Base-by-base conservation (phyloP, 2,329 filamentous ascomycete species). In the Zasmidium citrigriseum region DNA sequence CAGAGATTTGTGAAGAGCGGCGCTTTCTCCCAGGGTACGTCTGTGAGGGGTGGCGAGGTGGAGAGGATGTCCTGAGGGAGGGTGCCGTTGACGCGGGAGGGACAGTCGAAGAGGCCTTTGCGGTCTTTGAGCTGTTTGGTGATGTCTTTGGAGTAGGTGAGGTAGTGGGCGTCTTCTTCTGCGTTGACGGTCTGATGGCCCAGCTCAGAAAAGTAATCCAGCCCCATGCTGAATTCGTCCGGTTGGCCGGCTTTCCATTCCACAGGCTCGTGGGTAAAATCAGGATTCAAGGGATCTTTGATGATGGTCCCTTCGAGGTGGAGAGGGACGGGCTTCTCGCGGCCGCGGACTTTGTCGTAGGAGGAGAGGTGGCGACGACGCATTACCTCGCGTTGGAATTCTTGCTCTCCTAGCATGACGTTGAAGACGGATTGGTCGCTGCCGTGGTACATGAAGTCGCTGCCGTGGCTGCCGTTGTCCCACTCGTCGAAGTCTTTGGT, bases 241-340 rank as follows among this genome's bases (percentile, higher is more conserved):
- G 73, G 68, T 1, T 75, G 77, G 55, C 78, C 75, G 56, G 74
- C 78, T 62, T 80, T 78, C 2, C 78, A 50, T 21, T 59, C 57
- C 11, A 63, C 61, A 21, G 66, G 62, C 25, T 61, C 57, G 21
- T 63, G 55, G 7, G 52, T 61, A 56, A 65, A 67, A 9, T 45
- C 49, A 0, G 62, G 62, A n/a, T 66, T 61, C 4, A 65, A 22
- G 2, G 59, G 59, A 27, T 66, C 66, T 7, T 55, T 52, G 1
- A 65, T 46, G 11, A 61, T 41, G 1, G 63, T 64, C 46, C 60
- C 48, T 50, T 67, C 65, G n/a, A 62, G n/a, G 10, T 58, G 25
- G 4, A 64, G 22, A 52, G 64, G 18, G 41, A 44, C 29, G 52
- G 59, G 21, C 58, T 59, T 53, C 60, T 54, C 24, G 23, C 44